Conservation (phyloP, 495 filamentous ascomycete species). For the Patellaria atrata region DNA sequence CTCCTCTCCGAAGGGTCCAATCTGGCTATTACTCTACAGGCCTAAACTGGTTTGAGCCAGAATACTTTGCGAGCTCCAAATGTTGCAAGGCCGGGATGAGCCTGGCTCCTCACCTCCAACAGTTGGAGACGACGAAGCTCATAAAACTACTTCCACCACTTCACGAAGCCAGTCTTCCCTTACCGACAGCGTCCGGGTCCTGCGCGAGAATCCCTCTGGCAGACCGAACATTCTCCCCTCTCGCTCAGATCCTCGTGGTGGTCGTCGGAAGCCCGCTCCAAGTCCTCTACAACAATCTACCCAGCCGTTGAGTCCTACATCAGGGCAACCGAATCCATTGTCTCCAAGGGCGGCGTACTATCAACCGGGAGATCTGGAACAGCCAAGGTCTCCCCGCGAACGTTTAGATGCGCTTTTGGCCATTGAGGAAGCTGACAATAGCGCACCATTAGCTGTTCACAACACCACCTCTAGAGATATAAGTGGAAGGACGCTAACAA, state of each 20-base stretch:
- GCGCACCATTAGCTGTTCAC: slow-evolving; percentile 4
- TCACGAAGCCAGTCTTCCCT: slow-evolving; percentile 9
- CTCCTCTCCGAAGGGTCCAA: slow-evolving; percentile 9
- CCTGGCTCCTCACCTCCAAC: slow-evolving; percentile 1
- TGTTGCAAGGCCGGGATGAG: slow-evolving; percentile 10
- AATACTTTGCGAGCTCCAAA: slow-evolving; percentile 8
- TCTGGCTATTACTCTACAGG: slow-evolving; percentile 5
- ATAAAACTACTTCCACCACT: slow-evolving; percentile 1
- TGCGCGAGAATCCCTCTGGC: slow-evolving; percentile 14
- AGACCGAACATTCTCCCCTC: slow-evolving; percentile 4
- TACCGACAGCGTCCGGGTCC: slow-evolving; percentile 12
- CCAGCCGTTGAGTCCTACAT: slow-evolving; percentile 1
- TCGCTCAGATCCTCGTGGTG: slow-evolving; percentile 3
- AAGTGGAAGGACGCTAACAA: slow-evolving; percentile 4
- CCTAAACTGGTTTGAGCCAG: slow-evolving; percentile 16
- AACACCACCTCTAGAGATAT: slow-evolving; percentile 5
- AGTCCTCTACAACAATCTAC: slow-evolving; percentile 10
- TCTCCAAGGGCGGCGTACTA: slow-evolving; percentile 9
- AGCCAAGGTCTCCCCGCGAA: slow-evolving; percentile 22
- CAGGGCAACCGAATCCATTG: neutral
- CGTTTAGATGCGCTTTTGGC: slow-evolving; percentile 22
- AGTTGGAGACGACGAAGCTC: slow-evolving; percentile 1
- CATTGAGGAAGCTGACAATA: slow-evolving; percentile 10
- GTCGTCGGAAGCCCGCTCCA: slow-evolving; percentile 11
- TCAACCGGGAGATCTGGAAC: slow-evolving; percentile 10